Evolutionary conservation across 2,329 filamentous ascomycete genomes (phyloP).

Genomic region (Trichoderma atroviride): DNA sequence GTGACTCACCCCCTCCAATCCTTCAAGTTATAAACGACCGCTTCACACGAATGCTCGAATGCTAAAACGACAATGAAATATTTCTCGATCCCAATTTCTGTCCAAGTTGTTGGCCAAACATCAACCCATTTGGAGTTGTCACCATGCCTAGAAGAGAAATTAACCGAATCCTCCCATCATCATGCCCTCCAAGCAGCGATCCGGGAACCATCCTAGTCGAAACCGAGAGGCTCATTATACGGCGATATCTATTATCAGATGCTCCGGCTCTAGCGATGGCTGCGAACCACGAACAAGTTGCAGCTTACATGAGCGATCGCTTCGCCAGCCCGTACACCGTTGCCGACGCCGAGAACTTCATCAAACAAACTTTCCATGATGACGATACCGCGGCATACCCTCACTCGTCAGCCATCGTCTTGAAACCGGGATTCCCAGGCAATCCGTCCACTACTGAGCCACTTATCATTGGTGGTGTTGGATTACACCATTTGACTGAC

Average conservation of each 20-base stretch:
- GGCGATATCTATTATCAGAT: conserved; percentile 46
- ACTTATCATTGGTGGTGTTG: conserved; percentile 46
- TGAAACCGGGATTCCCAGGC: conserved; percentile 34
- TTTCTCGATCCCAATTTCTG: neutral
- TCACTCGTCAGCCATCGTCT: conserved; percentile 41
- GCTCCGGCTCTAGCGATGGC: conserved; percentile 39
- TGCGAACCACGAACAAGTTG: conserved; percentile 45
- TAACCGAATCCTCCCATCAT: conserved; percentile 20
- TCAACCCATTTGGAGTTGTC: neutral
- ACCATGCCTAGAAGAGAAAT: neutral
- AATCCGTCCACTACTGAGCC: conserved; percentile 34
- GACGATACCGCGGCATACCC: conserved; percentile 32
- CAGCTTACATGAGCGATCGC: conserved; percentile 45
- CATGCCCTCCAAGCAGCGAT: conserved; percentile 32
- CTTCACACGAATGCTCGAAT: neutral
- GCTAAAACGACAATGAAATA: neutral
- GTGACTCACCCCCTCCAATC: neutral
- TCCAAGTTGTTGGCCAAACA: neutral
- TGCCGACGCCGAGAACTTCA: conserved; percentile 44
- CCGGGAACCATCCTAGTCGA: conserved; percentile 38
- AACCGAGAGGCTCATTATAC: conserved; percentile 44
- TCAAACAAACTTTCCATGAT: conserved; percentile 32
- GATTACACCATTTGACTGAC: conserved; percentile 42
- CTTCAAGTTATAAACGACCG: neutral
- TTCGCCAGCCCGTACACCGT: conserved; percentile 53